Evolutionary conservation across 441 rosid species (phyloP), one percentile per base, ranked within the genome.

Genomic region (Biscutella laevigata): DNA sequence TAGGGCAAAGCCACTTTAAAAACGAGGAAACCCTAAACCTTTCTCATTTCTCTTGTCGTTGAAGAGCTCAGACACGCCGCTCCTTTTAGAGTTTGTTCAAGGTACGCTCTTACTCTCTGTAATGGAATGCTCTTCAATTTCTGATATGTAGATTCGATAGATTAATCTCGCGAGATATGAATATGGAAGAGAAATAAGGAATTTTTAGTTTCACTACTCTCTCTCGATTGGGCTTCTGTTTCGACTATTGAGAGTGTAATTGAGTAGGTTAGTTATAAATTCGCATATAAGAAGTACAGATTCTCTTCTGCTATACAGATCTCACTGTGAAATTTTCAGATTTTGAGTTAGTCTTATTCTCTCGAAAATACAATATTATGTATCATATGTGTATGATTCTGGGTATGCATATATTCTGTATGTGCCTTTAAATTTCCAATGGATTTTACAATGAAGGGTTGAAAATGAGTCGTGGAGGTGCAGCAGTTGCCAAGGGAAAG

Each of bases 401-500:
- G n/a, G n/a, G n/a, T n/a, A n/a, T n/a, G n/a, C n/a, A n/a, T 6
- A 51, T 9, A 9, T 49, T 32, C 6, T 2, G 7, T 13, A 1
- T 19, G 12, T 2, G 13, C n/a, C 6, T 59, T 38, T 9, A 24
- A 12, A 30, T 53, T 17, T 6, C 2, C 0, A 29, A 3, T 39
- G 30, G 38, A 15, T 59, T 35, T 52, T 29, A 12, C 25, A 53
- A 38, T 34, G 60, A 38, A 58, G 61, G 57, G 16, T 27, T 54
- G 20, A 4, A 21, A 60, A 74, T 77, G 82, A 67, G 77, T 43
- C 55, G 67, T 33, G 74, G 77, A 39, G 50, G 32, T 52, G 83
- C 69, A 32, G 73, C 76, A 7, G 79, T 72, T 7, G 67, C 73
- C 26, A 83, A 79, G 75, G 92, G 92, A 34, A 86, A 83, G 89